Conservation (phyloP, 768 basidiomycete genomes). For the Pleurotus platypus region DNA sequence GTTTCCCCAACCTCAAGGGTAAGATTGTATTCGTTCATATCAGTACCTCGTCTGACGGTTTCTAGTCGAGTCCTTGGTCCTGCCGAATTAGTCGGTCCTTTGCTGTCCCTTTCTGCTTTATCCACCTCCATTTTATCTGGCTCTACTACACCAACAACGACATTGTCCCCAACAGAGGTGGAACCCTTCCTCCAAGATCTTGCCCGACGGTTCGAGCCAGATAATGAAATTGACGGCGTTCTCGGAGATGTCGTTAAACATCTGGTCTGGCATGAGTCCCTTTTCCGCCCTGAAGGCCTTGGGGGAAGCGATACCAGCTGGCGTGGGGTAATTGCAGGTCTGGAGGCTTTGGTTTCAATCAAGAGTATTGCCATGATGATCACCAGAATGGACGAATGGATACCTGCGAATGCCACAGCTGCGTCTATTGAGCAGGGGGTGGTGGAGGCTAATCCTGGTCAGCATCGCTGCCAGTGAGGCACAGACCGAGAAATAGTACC, state of each 20-base stretch:
- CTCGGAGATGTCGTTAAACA: conserved; percentile 70
- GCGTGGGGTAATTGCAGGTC: conserved; percentile 80
- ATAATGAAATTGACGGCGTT: conserved; percentile 72
- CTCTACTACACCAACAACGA: conserved; percentile 39
- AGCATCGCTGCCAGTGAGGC: background rate
- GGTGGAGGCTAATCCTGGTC: conserved; percentile 28
- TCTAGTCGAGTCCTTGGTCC: conserved; percentile 69
- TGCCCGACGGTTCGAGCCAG: conserved; percentile 73
- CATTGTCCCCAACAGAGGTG: conserved; percentile 65
- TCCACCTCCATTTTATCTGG: conserved; percentile 60
- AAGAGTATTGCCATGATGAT: conserved; percentile 85
- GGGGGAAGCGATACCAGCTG: conserved; percentile 75
- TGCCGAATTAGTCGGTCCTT: conserved; percentile 75
- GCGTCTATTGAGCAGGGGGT: conserved; percentile 53
- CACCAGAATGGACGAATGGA: conserved; percentile 72
- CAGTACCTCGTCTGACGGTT: background rate
- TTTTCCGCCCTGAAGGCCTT: conserved; percentile 65
- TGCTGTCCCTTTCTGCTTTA: conserved; percentile 70
- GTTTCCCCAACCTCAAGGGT: conserved; percentile 89
- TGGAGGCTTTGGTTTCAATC: conserved; percentile 76
- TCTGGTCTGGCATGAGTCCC: conserved; percentile 60
- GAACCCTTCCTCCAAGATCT: conserved; percentile 84
- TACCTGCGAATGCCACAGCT: conserved; percentile 55
- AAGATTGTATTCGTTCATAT: conserved; percentile 3
- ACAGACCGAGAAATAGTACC: conserved; percentile 22